Conservation (phyloP, 2,329 filamentous ascomycete species). For the Trichoderma koningiopsis region DNA sequence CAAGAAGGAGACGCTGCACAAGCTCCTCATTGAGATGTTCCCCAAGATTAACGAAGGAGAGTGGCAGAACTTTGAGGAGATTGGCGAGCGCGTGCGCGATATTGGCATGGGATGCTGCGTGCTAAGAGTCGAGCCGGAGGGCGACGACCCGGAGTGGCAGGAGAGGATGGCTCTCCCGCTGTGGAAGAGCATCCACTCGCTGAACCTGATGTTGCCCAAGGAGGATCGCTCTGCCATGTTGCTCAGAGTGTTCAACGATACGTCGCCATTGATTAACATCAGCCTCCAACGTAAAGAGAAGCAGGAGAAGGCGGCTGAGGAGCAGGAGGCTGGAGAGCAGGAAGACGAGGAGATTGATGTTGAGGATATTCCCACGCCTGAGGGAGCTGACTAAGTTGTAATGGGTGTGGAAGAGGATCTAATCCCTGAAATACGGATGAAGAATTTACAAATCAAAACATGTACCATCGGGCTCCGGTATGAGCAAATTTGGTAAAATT, state of each 20-base stretch:
- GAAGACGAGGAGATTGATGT: constrained; percentile 38
- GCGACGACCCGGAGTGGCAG: constrained; percentile 57
- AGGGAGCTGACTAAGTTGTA: constrained; percentile 29
- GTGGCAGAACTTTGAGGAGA: constrained; percentile 79
- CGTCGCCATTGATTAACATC: constrained; percentile 77
- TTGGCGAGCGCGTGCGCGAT: constrained; percentile 77
- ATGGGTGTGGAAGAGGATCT: background rate
- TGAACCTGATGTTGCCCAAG: constrained; percentile 98
- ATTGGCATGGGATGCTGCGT: constrained; percentile 92
- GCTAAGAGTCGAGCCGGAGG: constrained; percentile 76
- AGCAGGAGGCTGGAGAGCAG: constrained; percentile 33
- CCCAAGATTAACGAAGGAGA: constrained; percentile 77
- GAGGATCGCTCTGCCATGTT: constrained; percentile 94
- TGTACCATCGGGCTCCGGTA: background rate
- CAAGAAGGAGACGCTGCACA: constrained; percentile 77
- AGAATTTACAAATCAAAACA: background rate
- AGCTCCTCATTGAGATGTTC: constrained; percentile 94
- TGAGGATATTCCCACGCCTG: constrained; percentile 44
- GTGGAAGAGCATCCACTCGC: constrained; percentile 88
- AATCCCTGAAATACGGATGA: background rate
- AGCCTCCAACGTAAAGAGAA: constrained; percentile 52
- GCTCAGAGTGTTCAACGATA: constrained; percentile 86
- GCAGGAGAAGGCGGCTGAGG: constrained; percentile 31
- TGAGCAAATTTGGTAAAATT: constrained; percentile 4
- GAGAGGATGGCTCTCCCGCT: constrained; percentile 88